A percentile compares a stretch with the other conserved stretches of the same genome.
These are phyloP conservation scores for Triadica sebifera DNA, from an alignment of 345 rosid species.

Conservation along the genomic window DNA sequence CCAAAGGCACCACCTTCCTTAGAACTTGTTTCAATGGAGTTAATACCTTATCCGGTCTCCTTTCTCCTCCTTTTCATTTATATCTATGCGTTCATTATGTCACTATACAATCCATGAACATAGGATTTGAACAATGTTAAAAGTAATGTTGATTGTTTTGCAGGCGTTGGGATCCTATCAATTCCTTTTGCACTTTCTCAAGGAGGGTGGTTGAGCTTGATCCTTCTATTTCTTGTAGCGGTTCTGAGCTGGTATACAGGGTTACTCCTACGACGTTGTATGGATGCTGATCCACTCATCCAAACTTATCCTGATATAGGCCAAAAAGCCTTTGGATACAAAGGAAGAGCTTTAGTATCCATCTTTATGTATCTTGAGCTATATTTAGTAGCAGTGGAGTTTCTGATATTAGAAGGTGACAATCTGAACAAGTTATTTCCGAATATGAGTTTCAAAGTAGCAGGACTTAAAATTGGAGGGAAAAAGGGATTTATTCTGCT, in stretches of 20 bases:
- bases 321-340: constrained; percentile 50
- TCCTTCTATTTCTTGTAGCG: constrained; percentile 49
- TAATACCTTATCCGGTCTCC: constrained; percentile 57
- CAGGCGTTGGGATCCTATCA: constrained; percentile 66
- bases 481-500: constrained; percentile 56
- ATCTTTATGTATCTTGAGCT: constrained; percentile 56
- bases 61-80: not conserved
- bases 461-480: constrained; percentile 40
- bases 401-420: constrained; percentile 66
- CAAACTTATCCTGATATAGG: constrained; percentile 66
- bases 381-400: constrained; percentile 62
- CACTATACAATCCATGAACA: too few species aligned
- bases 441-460: constrained; percentile 30
- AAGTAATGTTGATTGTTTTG: not conserved
- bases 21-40: constrained; percentile 70
- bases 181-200: constrained; percentile 63
- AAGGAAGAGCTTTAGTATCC: constrained; percentile 54
- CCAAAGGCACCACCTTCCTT: constrained; percentile 51
- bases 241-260: constrained; percentile 62
- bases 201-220: constrained; percentile 64
- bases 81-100: too few species aligned
- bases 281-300: constrained; percentile 42
- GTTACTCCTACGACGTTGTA: constrained; percentile 49
- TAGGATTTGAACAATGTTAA: too few species aligned
- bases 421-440: constrained; percentile 63